phyloP scores from a whole-genome alignment of 176 grass and related monocot species.

The Microstegium vimineum region DNA sequence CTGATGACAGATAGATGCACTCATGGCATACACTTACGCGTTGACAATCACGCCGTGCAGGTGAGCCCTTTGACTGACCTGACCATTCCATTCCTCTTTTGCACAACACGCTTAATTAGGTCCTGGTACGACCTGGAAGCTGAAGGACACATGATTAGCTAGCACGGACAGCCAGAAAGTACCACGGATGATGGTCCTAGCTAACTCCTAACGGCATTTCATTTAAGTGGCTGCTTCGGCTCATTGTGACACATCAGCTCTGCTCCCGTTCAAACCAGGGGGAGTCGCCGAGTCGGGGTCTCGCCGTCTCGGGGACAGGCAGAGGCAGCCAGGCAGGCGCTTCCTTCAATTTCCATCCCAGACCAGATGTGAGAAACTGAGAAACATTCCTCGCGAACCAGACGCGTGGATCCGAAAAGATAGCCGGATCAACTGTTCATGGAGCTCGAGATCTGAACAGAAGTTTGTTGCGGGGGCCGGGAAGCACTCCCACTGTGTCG shows the following conservation, averaged over 20 bases:
- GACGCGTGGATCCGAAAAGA: background rate
- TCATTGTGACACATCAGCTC: constrained; percentile 2
- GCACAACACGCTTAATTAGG: too few relatives aligned
- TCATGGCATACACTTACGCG: too few relatives aligned
- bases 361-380: background rate
- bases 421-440: background rate
- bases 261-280: background rate
- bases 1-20: too few relatives aligned
- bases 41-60: too few relatives aligned
- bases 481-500: too few relatives aligned
- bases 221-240: background rate
- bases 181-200: background rate
- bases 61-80: too few relatives aligned
- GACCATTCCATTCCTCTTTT: too few relatives aligned
- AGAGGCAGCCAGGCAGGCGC: background rate
- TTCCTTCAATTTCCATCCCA: background rate
- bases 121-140: too few relatives aligned
- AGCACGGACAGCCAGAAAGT: background rate
- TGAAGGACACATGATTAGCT: background rate
- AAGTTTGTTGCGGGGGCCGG: constrained; percentile 29
- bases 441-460: background rate
- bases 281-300: too few relatives aligned
- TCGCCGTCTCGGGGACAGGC: too few relatives aligned
- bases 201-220: background rate
- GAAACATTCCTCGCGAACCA: background rate